Percentiles rank a stretch among this genome's conserved stretches.
These are phyloP conservation scores for Urostyla sp. DNA, from an alignment of 73 alveolate species.

Conservation along the genomic window DNA sequence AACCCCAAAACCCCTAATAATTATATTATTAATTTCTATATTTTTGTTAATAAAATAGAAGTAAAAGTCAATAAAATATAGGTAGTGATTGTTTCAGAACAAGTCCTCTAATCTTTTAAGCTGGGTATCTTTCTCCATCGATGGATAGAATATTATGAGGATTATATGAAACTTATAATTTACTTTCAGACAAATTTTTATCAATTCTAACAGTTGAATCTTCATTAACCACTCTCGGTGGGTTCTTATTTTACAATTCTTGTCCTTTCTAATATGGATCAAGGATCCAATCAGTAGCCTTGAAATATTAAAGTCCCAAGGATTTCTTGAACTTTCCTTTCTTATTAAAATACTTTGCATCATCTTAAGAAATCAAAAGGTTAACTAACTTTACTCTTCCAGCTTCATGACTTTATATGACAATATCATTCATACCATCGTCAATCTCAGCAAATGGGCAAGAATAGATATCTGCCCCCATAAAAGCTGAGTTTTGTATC, in stretches of 20 bases:
- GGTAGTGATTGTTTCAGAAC: slow-evolving; percentile 54
- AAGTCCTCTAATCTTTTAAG: slow-evolving; percentile 56
- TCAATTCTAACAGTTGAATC: neutral
- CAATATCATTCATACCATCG: slow-evolving; percentile 86
- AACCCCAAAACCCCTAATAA: neutral
- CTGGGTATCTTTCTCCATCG: slow-evolving; percentile 76
- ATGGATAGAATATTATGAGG: slow-evolving; percentile 22
- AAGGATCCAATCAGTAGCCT: slow-evolving; percentile 66
- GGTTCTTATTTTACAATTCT: neutral
- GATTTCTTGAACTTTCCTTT: slow-evolving; percentile 36
- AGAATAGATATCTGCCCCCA: slow-evolving; percentile 60
- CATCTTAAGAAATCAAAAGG: slow-evolving; percentile 67
- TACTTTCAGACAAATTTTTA: too few relatives aligned
- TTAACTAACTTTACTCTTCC: slow-evolving; percentile 78
- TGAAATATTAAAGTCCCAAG: slow-evolving; percentile 48
- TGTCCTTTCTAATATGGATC: slow-evolving; percentile 51
- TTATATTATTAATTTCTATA: too few relatives aligned
- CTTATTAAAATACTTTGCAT: slow-evolving; percentile 62
- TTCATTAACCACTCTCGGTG: neutral
- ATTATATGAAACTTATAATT: too few relatives aligned
- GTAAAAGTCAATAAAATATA: slow-evolving; percentile 32
- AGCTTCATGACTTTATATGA: slow-evolving; percentile 68
- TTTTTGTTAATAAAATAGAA: too few relatives aligned
- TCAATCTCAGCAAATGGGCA: slow-evolving; percentile 80
- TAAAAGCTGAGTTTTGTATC: slow-evolving; percentile 74